Percentiles rank a stretch among this genome's conserved stretches.
phyloP scores from a whole-genome alignment of 352 stramenopile species.

The Globisporangium radiosum region DNA sequence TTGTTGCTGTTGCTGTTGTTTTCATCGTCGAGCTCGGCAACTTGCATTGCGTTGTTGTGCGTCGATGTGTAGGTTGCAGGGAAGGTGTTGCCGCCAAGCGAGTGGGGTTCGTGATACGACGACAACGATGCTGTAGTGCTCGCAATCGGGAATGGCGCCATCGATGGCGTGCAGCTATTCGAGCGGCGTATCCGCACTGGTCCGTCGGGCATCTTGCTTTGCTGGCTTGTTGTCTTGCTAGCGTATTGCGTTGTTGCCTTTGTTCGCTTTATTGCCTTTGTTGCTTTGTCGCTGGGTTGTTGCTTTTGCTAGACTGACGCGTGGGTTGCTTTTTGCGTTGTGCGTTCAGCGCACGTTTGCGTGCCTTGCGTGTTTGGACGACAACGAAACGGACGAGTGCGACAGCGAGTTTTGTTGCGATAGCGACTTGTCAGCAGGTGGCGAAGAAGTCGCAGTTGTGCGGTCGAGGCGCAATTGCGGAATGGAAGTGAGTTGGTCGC shows the following conservation, averaged over 20 bases:
- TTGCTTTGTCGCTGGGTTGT: neutral
- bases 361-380: neutral
- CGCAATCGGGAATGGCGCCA: constrained; percentile 1
- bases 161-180: constrained; percentile 10
- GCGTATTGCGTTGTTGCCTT: no score
- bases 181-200: constrained; percentile 8
- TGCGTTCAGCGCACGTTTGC: neutral
- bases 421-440: neutral
- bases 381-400: neutral
- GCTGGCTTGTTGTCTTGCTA: neutral
- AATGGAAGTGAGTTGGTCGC: no score
- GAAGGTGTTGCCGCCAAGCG: neutral
- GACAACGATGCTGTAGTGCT: neutral
- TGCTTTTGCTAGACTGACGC: neutral
- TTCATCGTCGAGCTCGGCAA: constrained; percentile 19
- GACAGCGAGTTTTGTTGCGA: neutral
- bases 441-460: neutral
- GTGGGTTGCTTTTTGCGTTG: neutral
- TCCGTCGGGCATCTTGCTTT: neutral
- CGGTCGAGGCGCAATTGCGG: no score
- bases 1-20: constrained; percentile 6
- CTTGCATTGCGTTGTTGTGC: constrained; percentile 7
- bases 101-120: constrained; percentile 8
- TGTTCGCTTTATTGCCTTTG: neutral
- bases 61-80: constrained; percentile 7